phyloP scores from a whole-genome alignment of 164 flowering plant species.

The Aristolochia fimbriata region DNA sequence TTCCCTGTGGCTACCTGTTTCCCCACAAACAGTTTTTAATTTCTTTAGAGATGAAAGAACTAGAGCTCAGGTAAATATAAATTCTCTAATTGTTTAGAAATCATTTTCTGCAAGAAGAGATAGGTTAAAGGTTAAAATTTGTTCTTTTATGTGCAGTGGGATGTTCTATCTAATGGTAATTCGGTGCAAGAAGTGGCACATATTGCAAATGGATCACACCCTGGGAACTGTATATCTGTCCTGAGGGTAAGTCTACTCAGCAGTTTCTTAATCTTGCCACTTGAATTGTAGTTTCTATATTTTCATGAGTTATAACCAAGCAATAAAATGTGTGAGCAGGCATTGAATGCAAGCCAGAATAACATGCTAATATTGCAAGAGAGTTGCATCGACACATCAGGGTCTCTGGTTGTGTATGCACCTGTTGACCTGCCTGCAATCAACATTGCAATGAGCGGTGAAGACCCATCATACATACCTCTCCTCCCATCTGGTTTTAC shows the following conservation, averaged over 20 bases:
- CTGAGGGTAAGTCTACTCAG: slow-evolving; percentile 16
- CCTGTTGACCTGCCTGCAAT: slow-evolving; percentile 64
- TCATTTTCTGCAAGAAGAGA: background rate
- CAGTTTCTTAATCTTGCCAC: background rate
- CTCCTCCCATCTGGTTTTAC: slow-evolving; percentile 79
- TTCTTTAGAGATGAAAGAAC: slow-evolving; percentile 40
- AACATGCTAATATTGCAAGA: slow-evolving; percentile 86
- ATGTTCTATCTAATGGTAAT: slow-evolving; percentile 53
- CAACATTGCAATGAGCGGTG: slow-evolving; percentile 75
- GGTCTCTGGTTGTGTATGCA: slow-evolving; percentile 58
- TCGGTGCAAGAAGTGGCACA: slow-evolving; percentile 51
- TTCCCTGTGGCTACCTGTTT: slow-evolving; percentile 63
- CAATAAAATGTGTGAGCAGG: slow-evolving; percentile 21
- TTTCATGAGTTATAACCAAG: background rate
- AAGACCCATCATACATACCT: slow-evolving; percentile 61
- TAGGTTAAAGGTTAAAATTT: background rate
- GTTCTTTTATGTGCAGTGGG: slow-evolving; percentile 40
- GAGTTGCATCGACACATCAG: slow-evolving; percentile 67
- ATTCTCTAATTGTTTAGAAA: background rate
- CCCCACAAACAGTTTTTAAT: slow-evolving; percentile 41
- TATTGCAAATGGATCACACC: slow-evolving; percentile 51
- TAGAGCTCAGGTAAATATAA: slow-evolving; percentile 17
- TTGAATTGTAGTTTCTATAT: background rate
- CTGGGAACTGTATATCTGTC: slow-evolving; percentile 40
- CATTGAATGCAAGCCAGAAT: slow-evolving; percentile 53